These are phyloP conservation scores for Coleophoma cylindrospora DNA, from an alignment of 2,329 filamentous ascomycete species.

Conservation along the genomic window DNA sequence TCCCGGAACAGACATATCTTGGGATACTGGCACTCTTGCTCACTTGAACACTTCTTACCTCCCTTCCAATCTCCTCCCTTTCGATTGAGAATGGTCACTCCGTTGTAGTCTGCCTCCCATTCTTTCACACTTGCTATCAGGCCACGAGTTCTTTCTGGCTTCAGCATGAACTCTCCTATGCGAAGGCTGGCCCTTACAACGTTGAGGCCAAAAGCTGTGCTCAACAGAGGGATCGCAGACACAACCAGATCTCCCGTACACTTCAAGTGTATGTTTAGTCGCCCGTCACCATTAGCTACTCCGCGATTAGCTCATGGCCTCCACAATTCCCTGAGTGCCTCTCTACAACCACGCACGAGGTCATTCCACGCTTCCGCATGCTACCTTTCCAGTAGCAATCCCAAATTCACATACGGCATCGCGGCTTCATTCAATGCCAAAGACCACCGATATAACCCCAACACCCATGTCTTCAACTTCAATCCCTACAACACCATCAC, in stretches of 20 bases:
- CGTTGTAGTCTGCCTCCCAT: not conserved
- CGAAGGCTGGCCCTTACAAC: conserved; percentile 11
- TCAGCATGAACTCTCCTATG: conserved; percentile 16
- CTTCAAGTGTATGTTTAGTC: too few species aligned
- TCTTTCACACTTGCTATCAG: not conserved
- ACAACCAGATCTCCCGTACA: too few species aligned
- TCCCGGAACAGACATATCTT: too few species aligned
- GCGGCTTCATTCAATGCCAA: conserved; percentile 75
- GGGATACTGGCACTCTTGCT: too few species aligned
- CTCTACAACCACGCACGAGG: conserved; percentile 1
- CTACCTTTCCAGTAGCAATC: conserved; percentile 12
- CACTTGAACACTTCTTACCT: too few species aligned
- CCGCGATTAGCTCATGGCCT: not conserved
- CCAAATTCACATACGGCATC: conserved; percentile 58
- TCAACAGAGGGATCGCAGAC: too few species aligned
- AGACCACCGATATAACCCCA: conserved; percentile 60
- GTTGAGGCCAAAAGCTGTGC: conserved; percentile 1
- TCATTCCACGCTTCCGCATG: conserved; percentile 15
- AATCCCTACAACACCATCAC: conserved; percentile 56
- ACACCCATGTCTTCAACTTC: conserved; percentile 69
- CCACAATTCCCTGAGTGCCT: not conserved
- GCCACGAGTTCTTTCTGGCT: conserved; percentile 13
- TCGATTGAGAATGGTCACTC: not conserved
- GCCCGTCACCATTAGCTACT: too few species aligned
- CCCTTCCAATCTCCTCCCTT: too few species aligned